phyloP scores from a whole-genome alignment of 805 yeast genomes.

The Metschnikowia bowlesiae region DNA sequence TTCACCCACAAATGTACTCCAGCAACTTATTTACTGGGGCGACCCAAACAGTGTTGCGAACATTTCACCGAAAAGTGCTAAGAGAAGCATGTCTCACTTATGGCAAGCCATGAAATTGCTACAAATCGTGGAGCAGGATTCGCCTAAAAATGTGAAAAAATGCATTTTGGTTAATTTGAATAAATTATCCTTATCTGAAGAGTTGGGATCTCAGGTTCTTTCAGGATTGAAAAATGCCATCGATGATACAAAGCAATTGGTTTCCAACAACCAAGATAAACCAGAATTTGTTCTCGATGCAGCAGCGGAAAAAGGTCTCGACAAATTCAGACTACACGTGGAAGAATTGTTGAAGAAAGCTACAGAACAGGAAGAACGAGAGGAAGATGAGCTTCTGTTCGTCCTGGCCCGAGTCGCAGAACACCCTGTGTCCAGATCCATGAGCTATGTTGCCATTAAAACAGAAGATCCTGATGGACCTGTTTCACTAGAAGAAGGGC shows the following conservation, averaged over 20 bases:
- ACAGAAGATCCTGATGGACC: neutral
- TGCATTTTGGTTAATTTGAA: slow-evolving; percentile 48
- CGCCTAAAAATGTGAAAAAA: slow-evolving; percentile 50
- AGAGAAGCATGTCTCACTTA: slow-evolving; percentile 49
- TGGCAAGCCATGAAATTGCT: slow-evolving; percentile 53
- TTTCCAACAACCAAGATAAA: slow-evolving; percentile 21
- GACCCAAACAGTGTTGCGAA: slow-evolving; percentile 68
- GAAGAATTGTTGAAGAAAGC: slow-evolving; percentile 24
- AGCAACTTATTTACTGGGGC: slow-evolving; percentile 79
- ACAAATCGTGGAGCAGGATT: slow-evolving; percentile 45
- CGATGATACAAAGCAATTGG: slow-evolving; percentile 27
- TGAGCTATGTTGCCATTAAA: neutral
- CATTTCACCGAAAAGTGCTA: slow-evolving; percentile 36
- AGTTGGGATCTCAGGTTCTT: slow-evolving; percentile 26
- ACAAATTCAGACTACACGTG: slow-evolving; percentile 26
- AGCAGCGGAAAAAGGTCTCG: slow-evolving; percentile 27
- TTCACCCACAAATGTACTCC: slow-evolving; percentile 52
- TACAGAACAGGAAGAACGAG: slow-evolving; percentile 16
- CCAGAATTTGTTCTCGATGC: slow-evolving; percentile 32
- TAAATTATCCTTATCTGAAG: slow-evolving; percentile 37
- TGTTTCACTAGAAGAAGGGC: neutral
- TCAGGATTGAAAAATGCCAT: slow-evolving; percentile 32
- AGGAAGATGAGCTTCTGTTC: slow-evolving; percentile 4
- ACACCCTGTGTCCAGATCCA: neutral
- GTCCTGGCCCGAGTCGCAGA: neutral